These are phyloP conservation scores for Rhizopogon rudus DNA, from an alignment of 768 basidiomycete species.

Conservation along the genomic window DNA sequence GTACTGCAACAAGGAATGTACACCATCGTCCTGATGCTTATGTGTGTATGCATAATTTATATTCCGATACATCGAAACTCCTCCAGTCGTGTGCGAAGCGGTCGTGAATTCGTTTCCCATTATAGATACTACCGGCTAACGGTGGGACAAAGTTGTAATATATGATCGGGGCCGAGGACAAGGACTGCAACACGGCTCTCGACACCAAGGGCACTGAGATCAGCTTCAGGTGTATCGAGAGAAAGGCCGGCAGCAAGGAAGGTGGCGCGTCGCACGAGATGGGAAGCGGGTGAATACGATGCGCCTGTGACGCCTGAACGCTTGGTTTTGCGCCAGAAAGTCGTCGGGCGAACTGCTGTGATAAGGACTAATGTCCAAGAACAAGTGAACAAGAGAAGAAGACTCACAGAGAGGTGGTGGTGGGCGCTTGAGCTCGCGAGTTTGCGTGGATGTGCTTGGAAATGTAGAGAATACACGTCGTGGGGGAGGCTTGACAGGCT, in stretches of 20 bases:
- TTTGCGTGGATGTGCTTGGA: conserved; percentile 3
- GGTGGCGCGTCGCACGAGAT: conserved; percentile 72
- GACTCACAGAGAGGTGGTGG: conserved; percentile 62
- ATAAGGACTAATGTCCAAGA: neutral
- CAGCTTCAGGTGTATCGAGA: conserved; percentile 54
- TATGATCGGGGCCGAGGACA: conserved; percentile 33
- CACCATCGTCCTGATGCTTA: neutral
- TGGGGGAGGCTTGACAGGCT: conserved; percentile 1
- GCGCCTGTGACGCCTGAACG: conserved; percentile 68
- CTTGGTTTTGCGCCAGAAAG: conserved; percentile 73
- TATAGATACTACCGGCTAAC: conserved; percentile 12
- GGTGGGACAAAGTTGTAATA: neutral
- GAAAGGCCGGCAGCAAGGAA: conserved; percentile 74
- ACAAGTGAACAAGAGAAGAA: neutral
- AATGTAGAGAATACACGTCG: conserved; percentile 12
- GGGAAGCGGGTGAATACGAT: conserved; percentile 68
- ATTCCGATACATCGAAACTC: conserved; percentile 4
- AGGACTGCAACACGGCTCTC: conserved; percentile 48
- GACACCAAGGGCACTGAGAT: conserved; percentile 58
- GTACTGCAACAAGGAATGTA: neutral
- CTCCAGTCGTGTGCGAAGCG: conserved; percentile 1
- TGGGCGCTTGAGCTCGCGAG: conserved; percentile 47
- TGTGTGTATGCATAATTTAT: conserved; percentile 4
- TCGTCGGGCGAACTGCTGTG: conserved; percentile 65
- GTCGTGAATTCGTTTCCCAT: conserved; percentile 5